These are phyloP conservation scores for Lichtheimia ornata DNA, from an alignment of 371 early-diverging fungal genomes.

Conservation along the genomic window DNA sequence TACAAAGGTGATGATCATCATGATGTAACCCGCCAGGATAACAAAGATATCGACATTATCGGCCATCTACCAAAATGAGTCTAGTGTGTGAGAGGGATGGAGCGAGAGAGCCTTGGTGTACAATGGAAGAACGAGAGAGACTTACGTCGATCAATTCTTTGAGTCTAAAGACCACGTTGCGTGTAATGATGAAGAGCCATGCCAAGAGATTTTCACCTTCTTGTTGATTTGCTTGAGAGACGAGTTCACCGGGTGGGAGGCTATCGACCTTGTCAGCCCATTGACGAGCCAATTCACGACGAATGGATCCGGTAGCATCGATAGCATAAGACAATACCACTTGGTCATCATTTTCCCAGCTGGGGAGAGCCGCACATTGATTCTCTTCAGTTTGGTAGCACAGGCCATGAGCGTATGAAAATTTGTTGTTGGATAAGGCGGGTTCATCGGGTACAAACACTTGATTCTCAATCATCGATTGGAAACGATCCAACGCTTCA, in stretches of 20 bases:
- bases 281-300: slow-evolving; percentile 39
- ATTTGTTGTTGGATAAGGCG: slow-evolving; percentile 19
- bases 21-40: slow-evolving; percentile 71
- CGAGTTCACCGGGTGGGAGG: slow-evolving; percentile 30
- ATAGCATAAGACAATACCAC: slow-evolving; percentile 58
- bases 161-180: slow-evolving; percentile 58
- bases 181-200: slow-evolving; percentile 47
- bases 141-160: slow-evolving; percentile 60
- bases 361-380: slow-evolving; percentile 32
- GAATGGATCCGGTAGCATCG: slow-evolving; percentile 53
- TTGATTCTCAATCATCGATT: slow-evolving; percentile 53
- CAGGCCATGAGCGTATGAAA: slow-evolving; percentile 35
- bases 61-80: slow-evolving; percentile 27
- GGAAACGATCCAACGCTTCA: slow-evolving; percentile 45
- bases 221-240: slow-evolving; percentile 18
- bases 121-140: slow-evolving; percentile 3
- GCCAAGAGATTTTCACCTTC: slow-evolving; percentile 33
- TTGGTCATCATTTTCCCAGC: slow-evolving; percentile 48
- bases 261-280: slow-evolving; percentile 58
- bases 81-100: background rate
- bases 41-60: slow-evolving; percentile 76
- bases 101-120: background rate
- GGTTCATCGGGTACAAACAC: slow-evolving; percentile 37
- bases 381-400: slow-evolving; percentile 39
- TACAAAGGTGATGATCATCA: slow-evolving; percentile 79